Evolutionary conservation across 768 basidiomycete species (phyloP), one percentile per base, ranked within the genome.

Genomic region (Hypholoma fasciculare): DNA sequence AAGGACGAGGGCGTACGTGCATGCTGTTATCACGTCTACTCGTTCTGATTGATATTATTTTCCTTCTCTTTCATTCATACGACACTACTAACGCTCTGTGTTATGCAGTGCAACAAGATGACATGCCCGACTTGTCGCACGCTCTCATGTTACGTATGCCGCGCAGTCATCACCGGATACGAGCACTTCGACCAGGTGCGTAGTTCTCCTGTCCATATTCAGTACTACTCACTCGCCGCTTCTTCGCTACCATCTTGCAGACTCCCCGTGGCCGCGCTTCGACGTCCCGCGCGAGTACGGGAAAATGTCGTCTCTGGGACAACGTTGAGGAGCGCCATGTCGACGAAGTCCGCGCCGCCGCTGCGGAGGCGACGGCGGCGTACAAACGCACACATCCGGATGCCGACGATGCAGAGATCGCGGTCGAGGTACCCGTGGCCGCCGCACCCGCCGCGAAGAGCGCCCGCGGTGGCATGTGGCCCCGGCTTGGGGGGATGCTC

Each of bases 91-190:
- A 13, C 17, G 1, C 8, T 30, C 37, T 50, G 64, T 36, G 30
- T 17, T 58, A 56, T 42, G 40, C 62, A 92, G 88, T 96, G 95
- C 75, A 96, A 96, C 82, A 96, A 96, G 71, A 96, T 97, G 87
- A 81, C 77, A 0, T 93, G 92, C 64, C 83, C 87, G 1, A 73
- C 87, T 58, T 96, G 95, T 66, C 60, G 47, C 1, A 86, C 91
- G 0, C 37, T 90, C 40, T 93, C 89, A 0, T 97, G 95, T 71
- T 96, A 97, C 66, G 76, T 93, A 23, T 96, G 95, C 68, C 82
- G 91, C 27, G 63, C 89, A 65, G 64, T 87, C 36, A 89, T 96
- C 40, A 73, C 34, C 0, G 90, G 90, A 1, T 93, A 94, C 64
- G 87, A 91, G 0, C 92, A 94, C 66, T 94, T 93, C 67, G 69